phyloP scores from a whole-genome alignment of 305 asterid genomes.

The Fraxinus greggii region DNA sequence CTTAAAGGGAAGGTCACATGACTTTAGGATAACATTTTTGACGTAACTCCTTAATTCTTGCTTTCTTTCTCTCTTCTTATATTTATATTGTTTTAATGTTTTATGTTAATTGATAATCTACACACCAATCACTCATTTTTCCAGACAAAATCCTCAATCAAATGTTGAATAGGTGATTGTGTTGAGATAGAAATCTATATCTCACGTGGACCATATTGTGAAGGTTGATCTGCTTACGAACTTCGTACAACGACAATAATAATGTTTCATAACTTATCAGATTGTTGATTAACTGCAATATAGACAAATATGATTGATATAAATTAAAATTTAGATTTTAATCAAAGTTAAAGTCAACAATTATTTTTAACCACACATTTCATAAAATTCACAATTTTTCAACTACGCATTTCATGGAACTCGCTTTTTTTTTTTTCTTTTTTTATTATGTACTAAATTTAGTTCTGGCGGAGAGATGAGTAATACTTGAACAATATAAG shows the following conservation, averaged over 20 bases:
- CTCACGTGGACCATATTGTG: background rate
- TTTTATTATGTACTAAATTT: too few relatives aligned
- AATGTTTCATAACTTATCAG: background rate
- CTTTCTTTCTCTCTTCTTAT: background rate
- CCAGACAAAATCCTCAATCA: background rate
- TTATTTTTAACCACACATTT: too few relatives aligned
- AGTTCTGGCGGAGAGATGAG: too few relatives aligned
- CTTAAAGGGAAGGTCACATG: background rate
- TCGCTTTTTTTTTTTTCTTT: too few relatives aligned
- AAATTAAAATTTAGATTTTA: too few relatives aligned
- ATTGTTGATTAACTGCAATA: background rate
- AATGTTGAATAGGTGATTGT: background rate
- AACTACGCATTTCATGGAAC: too few relatives aligned
- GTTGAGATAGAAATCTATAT: background rate
- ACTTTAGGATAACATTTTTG: background rate
- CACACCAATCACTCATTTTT: background rate
- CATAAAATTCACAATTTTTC: too few relatives aligned
- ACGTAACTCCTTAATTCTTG: background rate
- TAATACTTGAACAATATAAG: too few relatives aligned
- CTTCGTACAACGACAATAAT: background rate
- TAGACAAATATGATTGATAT: background rate
- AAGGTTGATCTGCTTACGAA: background rate
- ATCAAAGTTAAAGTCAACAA: too few relatives aligned
- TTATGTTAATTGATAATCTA: background rate
- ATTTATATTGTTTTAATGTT: background rate